These are phyloP conservation scores for Aspergillus homomorphus DNA, from an alignment of 495 filamentous ascomycete species.

Conservation along the genomic window DNA sequence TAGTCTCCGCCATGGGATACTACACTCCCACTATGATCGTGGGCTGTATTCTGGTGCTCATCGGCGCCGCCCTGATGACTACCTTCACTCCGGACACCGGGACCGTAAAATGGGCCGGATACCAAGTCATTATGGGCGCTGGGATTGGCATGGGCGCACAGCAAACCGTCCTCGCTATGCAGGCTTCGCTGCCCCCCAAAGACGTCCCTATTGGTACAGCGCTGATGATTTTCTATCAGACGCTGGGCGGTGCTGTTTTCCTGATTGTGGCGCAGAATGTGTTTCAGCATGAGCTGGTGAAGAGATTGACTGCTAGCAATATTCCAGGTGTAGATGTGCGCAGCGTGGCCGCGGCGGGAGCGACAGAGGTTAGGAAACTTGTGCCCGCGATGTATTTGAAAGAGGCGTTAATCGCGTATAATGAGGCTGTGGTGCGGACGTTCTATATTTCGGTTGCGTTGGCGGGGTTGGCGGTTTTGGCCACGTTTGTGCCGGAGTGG, in stretches of 20 bases:
- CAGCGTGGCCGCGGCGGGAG: slow-evolving; percentile 46
- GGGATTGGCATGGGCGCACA: slow-evolving; percentile 31
- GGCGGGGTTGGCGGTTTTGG: background rate
- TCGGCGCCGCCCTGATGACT: slow-evolving; percentile 55
- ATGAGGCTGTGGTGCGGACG: slow-evolving; percentile 48
- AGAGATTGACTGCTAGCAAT: slow-evolving; percentile 28
- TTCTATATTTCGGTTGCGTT: background rate
- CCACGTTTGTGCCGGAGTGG: background rate
- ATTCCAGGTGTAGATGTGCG: slow-evolving; percentile 42
- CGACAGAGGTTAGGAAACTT: slow-evolving; percentile 45
- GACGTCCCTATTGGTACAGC: slow-evolving; percentile 25
- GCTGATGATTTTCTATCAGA: slow-evolving; percentile 21
- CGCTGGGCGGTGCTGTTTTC: slow-evolving; percentile 44
- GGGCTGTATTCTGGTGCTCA: slow-evolving; percentile 41
- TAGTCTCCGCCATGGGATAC: slow-evolving; percentile 22
- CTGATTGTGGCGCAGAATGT: slow-evolving; percentile 45
- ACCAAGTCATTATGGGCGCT: slow-evolving; percentile 36
- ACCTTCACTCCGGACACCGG: slow-evolving; percentile 24
- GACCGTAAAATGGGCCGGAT: slow-evolving; percentile 37
- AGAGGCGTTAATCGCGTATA: slow-evolving; percentile 49
- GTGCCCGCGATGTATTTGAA: slow-evolving; percentile 32
- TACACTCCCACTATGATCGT: slow-evolving; percentile 25
- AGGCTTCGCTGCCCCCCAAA: slow-evolving; percentile 20
- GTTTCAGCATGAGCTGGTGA: slow-evolving; percentile 43
- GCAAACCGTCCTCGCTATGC: slow-evolving; percentile 32